These are phyloP conservation scores for Pyrrhoderma lamaoense DNA, from an alignment of 1,284 basidiomycete species.

Conservation along the genomic window DNA sequence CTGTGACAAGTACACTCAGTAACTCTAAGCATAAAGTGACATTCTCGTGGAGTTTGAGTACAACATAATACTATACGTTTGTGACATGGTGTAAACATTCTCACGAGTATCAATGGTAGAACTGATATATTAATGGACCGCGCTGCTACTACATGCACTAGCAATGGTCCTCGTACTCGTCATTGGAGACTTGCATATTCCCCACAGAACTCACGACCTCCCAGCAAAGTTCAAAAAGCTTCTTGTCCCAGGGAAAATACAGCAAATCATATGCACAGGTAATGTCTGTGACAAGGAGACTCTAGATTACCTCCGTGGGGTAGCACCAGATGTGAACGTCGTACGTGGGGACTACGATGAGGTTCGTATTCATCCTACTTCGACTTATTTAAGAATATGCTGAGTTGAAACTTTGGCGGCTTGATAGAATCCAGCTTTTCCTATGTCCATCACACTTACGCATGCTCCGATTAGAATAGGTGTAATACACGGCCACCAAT, in stretches of 20 bases:
- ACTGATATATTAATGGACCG: no score
- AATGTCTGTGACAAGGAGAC: constrained; percentile 98
- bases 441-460: constrained; percentile 74
- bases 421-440: constrained; percentile 59
- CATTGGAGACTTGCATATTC: constrained; percentile 93
- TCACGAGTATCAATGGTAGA: no score
- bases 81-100: no score
- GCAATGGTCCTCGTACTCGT: constrained; percentile 82
- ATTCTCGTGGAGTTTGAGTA: no score
- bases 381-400: no score
- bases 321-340: constrained; percentile 90
- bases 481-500: constrained; percentile 92
- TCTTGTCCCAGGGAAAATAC: constrained; percentile 93
- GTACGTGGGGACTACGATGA: constrained; percentile 97
- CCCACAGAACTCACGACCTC: constrained; percentile 81
- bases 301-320: constrained; percentile 94
- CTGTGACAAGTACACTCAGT: no score
- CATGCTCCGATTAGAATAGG: constrained; percentile 91
- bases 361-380: constrained; percentile 36
- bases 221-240: constrained; percentile 97
- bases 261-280: constrained; percentile 96
- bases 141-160: background rate
- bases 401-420: no score
- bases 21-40: no score
- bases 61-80: no score